Base-by-base conservation (phyloP, 352 stramenopile species). In the Phytopythium aichiense region DNA sequence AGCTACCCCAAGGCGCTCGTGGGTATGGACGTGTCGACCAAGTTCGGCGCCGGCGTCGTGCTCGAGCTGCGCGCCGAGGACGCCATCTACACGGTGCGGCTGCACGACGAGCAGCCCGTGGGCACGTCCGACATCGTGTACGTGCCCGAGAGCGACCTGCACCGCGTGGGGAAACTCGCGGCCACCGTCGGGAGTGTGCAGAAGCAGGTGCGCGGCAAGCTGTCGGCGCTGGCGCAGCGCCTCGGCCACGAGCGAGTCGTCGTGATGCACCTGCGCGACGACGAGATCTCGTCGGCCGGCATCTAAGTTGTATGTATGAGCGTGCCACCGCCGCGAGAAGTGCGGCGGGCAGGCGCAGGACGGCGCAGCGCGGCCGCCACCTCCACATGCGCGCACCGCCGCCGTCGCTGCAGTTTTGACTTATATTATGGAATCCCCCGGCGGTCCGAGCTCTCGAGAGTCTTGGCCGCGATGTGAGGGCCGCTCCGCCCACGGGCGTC, bases 71-170 rank as follows among this genome's bases (percentile, higher is more conserved):
- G 84, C 46, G 71, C 74, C 12, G 76, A 68, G 9, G 84, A 93
- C 61, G 73, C 67, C 48, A 93, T 93, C 57, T 93, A 93, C 66
- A 87, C 77, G n/a, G 80, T 93, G 57, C 81, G 77, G 31, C 68
- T 93, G 42, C 69, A 82, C 58, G 63, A 79, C 7, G 28, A 60
- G 22, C 75, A 82, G 60, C 63, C 69, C 28, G 56, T 52, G 8
- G 77, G 77, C 1, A 71, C 88, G 61, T 87, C 72, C 1, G 70
- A 91, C 59, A 51, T 85, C 23, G 84, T 93, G 25, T 93, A 85
- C 62, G 84, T 91, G 16, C 84, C 81, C 54, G 84, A 90, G 63
- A 83, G 73, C 53, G 84, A 93, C 60, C 58, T 93, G 49, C 60
- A 77, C 50, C 79, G 80, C 23, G 71, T 60, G 9, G 67, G 73